phyloP scores from a whole-genome alignment of 768 basidiomycete genomes.

The Tephrocybe sp. region DNA sequence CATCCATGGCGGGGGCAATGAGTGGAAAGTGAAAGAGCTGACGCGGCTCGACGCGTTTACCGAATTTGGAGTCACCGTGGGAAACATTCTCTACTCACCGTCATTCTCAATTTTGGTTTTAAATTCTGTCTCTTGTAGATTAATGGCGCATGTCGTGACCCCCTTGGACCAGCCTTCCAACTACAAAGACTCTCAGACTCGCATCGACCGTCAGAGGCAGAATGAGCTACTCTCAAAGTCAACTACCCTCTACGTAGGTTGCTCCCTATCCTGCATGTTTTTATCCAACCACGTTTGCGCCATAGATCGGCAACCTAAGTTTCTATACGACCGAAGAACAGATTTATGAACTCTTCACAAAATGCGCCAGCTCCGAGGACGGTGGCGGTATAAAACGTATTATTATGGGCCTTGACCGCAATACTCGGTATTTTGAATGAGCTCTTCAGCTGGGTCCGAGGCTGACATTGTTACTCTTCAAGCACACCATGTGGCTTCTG shows the following conservation, averaged over 20 bases:
- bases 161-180: conserved; percentile 92
- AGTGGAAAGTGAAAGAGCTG: conserved; percentile 32
- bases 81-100: conserved; percentile 23
- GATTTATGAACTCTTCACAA: conserved; percentile 90
- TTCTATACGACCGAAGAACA: conserved; percentile 96
- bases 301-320: conserved; percentile 86
- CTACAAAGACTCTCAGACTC: conserved; percentile 91
- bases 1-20: conserved; percentile 62
- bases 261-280: conserved; percentile 18
- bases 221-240: conserved; percentile 80
- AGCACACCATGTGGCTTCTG: conserved; percentile 95
- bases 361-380: conserved; percentile 84
- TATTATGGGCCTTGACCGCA: conserved; percentile 92
- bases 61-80: conserved; percentile 27
- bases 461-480: conserved; percentile 15
- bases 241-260: conserved; percentile 85
- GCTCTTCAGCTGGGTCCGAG: conserved; percentile 1
- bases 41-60: conserved; percentile 48
- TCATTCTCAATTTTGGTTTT: conserved; percentile 6
- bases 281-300: conserved; percentile 10
- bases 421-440: conserved; percentile 59
- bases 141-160: conserved; percentile 83
- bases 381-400: conserved; percentile 91
- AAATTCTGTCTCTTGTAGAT: conserved; percentile 12
- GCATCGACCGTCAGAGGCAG: conserved; percentile 76